Conservation (phyloP, 73 alveolate species). For the Paraurostyla sp. region DNA sequence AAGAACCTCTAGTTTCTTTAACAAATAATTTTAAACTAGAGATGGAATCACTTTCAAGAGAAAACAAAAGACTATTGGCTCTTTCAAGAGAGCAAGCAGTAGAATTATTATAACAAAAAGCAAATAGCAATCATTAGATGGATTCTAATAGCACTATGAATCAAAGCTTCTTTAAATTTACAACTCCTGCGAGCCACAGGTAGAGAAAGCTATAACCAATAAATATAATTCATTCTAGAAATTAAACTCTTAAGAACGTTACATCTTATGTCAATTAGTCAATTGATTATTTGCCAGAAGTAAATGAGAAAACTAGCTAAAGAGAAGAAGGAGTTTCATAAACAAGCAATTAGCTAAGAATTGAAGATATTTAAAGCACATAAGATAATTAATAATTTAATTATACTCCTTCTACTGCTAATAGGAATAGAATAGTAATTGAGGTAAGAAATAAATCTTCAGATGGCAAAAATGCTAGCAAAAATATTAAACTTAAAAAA, state of each 20-base stretch:
- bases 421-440: neutral
- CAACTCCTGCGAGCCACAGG: neutral
- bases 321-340: neutral
- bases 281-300: neutral
- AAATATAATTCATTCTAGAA: neutral
- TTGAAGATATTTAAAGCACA: neutral
- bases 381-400: neutral
- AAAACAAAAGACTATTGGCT: neutral
- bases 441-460: neutral
- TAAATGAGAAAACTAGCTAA: neutral
- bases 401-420: neutral
- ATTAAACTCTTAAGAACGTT: neutral
- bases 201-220: neutral
- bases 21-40: neutral
- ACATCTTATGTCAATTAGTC: neutral
- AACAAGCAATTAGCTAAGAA: neutral
- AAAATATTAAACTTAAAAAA: neutral
- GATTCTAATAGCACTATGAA: neutral
- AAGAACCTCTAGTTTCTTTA: neutral
- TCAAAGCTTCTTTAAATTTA: neutral
- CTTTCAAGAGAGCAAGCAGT: neutral
- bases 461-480: no score
- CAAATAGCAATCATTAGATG: neutral
- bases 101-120: neutral
- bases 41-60: neutral